Evolutionary conservation across 1,139 yeast genomes (phyloP).

Genomic region (Scheffersomyces insectosa): DNA sequence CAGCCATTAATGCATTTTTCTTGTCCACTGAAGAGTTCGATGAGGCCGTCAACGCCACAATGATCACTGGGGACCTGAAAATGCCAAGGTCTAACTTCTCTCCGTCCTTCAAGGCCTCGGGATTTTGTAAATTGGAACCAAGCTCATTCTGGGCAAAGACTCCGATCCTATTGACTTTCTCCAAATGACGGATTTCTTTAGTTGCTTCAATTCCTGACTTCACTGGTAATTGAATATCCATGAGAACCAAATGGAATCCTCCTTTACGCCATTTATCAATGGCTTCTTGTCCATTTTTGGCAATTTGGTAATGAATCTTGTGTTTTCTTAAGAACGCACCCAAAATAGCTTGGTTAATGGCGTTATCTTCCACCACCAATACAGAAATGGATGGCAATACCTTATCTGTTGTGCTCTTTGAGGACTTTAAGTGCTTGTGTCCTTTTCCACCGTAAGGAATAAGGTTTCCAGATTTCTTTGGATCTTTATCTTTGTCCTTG

Average conservation of each 20-base stretch:
- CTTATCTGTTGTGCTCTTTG: constrained; percentile 40
- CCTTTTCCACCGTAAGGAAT: constrained; percentile 2
- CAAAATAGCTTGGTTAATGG: constrained; percentile 88
- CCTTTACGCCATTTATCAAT: constrained; percentile 90
- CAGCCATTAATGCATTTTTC: constrained; percentile 91
- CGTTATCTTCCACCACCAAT: constrained; percentile 92
- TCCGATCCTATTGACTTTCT: constrained; percentile 79
- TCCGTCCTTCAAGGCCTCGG: constrained; percentile 32
- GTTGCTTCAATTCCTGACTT: constrained; percentile 94
- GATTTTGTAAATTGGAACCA: constrained; percentile 18
- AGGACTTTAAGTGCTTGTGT: constrained; percentile 2
- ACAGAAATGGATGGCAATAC: constrained; percentile 83
- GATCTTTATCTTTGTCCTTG: neutral
- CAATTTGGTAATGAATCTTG: constrained; percentile 80
- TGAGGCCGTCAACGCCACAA: constrained; percentile 93
- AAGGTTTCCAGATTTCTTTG: constrained; percentile 1
- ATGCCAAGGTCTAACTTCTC: constrained; percentile 57
- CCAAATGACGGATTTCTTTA: constrained; percentile 81
- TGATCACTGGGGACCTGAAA: constrained; percentile 89
- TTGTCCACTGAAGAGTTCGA: constrained; percentile 80
- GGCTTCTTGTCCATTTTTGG: constrained; percentile 91
- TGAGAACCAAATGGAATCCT: constrained; percentile 85
- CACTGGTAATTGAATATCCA: constrained; percentile 95
- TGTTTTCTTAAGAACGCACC: constrained; percentile 90
- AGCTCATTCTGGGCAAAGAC: constrained; percentile 59